These are phyloP conservation scores for Mortierella sp. DNA, from an alignment of 371 early-diverging fungal species.

Conservation along the genomic window DNA sequence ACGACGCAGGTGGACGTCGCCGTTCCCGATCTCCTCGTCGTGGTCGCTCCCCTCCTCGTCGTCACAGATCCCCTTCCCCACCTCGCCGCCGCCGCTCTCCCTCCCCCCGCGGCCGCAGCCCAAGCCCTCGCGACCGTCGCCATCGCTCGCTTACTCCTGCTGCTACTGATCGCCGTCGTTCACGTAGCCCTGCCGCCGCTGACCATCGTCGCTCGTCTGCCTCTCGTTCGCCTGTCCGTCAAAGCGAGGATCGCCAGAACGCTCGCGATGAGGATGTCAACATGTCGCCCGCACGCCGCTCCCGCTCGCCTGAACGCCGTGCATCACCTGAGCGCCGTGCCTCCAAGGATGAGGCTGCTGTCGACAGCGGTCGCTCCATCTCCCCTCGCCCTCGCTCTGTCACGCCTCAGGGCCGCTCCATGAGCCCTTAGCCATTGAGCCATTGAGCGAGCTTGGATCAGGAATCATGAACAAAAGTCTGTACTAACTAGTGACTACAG, in stretches of 20 bases:
- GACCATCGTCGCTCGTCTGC: conserved; percentile 47
- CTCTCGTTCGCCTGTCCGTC: conserved; percentile 29
- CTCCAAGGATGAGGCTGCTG: conserved; percentile 18
- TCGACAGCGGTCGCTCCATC: conserved; percentile 23
- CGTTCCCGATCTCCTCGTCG: conserved; percentile 33
- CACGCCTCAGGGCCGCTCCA: conserved; percentile 16
- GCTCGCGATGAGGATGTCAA: conserved; percentile 10
- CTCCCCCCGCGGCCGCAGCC: conserved; percentile 53
- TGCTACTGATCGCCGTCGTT: conserved; percentile 46
- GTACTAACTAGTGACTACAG: no score
- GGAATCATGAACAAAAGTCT: no score
- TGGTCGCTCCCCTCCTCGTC: conserved; percentile 49
- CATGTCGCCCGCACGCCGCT: conserved; percentile 23
- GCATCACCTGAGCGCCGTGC: conserved; percentile 18
- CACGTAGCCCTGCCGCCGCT: conserved; percentile 33
- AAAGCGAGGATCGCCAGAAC: conserved; percentile 10
- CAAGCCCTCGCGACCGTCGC: conserved; percentile 31
- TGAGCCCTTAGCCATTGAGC: conserved; percentile 59
- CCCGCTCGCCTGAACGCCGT: conserved; percentile 23
- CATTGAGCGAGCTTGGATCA: conserved; percentile 90
- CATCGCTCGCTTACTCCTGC: conserved; percentile 40
- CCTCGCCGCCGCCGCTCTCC: conserved; percentile 41
- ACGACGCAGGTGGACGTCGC: conserved; percentile 53
- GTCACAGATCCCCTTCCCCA: conserved; percentile 52
- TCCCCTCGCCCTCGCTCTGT: conserved; percentile 38